Evolutionary conservation across 176 grass and related monocot species (phyloP).

Genomic region (Pharus latifolius): DNA sequence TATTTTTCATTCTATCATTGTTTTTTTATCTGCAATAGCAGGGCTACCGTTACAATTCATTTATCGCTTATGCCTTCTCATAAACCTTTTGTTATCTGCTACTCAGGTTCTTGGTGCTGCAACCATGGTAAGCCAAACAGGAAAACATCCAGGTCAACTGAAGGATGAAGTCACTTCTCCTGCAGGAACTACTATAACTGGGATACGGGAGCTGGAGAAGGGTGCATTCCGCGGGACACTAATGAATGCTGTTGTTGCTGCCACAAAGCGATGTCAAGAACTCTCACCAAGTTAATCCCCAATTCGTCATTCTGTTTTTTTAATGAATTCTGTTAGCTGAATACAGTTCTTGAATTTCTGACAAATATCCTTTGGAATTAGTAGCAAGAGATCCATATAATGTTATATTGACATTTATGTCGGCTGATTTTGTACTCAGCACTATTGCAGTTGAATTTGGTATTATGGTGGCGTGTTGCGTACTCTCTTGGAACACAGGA

Average conservation of each 20-base stretch:
- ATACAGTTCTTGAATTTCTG: too few relatives aligned
- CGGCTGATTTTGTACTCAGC: not conserved
- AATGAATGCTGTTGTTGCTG: conserved; percentile 89
- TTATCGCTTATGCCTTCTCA: not conserved
- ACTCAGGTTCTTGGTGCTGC: conserved; percentile 81
- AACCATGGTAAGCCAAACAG: conserved; percentile 81
- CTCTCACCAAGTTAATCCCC: conserved; percentile 41
- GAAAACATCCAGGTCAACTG: conserved; percentile 85
- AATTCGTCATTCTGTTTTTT: not conserved
- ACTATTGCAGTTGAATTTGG: not conserved
- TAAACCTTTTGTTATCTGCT: not conserved
- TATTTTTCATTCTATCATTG: not conserved
- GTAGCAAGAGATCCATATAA: not conserved
- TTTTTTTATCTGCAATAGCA: not conserved
- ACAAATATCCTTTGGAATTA: not conserved
- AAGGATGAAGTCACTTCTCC: conserved; percentile 96
- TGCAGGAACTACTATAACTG: conserved; percentile 93
- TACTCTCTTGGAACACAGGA: not conserved
- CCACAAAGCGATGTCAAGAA: conserved; percentile 68
- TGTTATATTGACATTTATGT: not conserved
- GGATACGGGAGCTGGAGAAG: conserved; percentile 83
- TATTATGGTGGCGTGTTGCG: not conserved
- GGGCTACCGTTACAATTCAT: not conserved
- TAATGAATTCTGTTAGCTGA: not conserved
- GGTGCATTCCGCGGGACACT: conserved; percentile 71